Evolutionary conservation across 805 yeast genomes (phyloP).

Genomic region (Candida railenensis): DNA sequence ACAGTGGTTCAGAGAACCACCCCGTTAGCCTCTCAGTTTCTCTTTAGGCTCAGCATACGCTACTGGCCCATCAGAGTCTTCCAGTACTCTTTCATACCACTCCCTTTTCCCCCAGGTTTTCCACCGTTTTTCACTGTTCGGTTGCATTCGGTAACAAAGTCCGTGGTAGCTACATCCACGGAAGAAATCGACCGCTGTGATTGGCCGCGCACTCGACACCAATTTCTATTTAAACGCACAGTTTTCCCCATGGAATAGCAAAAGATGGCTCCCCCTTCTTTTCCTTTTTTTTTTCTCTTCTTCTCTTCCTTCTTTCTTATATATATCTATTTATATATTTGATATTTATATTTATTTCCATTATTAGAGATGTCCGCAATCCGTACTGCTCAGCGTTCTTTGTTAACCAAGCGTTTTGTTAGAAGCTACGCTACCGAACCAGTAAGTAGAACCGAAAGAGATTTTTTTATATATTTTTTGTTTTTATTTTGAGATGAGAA

Average conservation of each 20-base stretch:
- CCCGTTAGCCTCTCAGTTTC: not conserved
- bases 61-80: not conserved
- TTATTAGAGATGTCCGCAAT: slow-evolving; percentile 5
- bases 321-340: slow-evolving; percentile 6
- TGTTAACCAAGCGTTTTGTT: slow-evolving; percentile 6
- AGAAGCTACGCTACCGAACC: slow-evolving; percentile 8
- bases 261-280: not conserved
- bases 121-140: not conserved
- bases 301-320: slow-evolving; percentile 3
- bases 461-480: too few relatives aligned
- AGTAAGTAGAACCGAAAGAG: slow-evolving; percentile 13
- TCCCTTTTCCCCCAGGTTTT: not conserved
- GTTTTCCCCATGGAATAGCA: slow-evolving; percentile 1
- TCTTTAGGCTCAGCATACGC: too few relatives aligned
- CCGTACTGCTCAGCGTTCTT: slow-evolving; percentile 7
- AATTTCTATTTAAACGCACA: slow-evolving; percentile 6
- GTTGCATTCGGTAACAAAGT: slow-evolving; percentile 1
- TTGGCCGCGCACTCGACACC: slow-evolving; percentile 4
- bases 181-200: slow-evolving; percentile 3
- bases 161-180: not conserved
- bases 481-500: too few relatives aligned
- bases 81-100: not conserved
- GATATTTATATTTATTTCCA: not conserved
- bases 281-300: not conserved
- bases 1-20: not conserved